Evolutionary conservation across 805 yeast species (phyloP).

Genomic region (Metschnikowia hibisci): DNA sequence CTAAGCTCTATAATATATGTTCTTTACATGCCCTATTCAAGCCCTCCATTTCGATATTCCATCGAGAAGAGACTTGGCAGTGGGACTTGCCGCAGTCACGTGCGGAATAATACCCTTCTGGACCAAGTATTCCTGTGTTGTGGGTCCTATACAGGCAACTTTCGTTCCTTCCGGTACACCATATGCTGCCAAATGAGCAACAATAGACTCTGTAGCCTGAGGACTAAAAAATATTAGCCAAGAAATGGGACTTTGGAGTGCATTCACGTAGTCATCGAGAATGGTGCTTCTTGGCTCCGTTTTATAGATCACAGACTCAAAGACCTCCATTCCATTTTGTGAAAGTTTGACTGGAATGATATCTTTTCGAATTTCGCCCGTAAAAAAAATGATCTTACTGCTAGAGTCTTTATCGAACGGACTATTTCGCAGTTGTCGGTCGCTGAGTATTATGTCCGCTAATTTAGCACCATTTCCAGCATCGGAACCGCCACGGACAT

Average conservation of each 20-base stretch:
- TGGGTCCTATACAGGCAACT: slow-evolving; percentile 89
- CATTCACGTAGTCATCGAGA: slow-evolving; percentile 30
- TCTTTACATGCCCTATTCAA: neutral
- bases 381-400: slow-evolving; percentile 57
- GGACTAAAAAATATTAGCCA: slow-evolving; percentile 93
- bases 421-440: slow-evolving; percentile 20
- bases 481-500: slow-evolving; percentile 64
- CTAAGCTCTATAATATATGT: neutral
- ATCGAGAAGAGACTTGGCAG: slow-evolving; percentile 53
- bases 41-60: slow-evolving; percentile 24
- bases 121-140: slow-evolving; percentile 64
- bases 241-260: slow-evolving; percentile 11
- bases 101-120: slow-evolving; percentile 52
- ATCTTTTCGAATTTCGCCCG: slow-evolving; percentile 83
- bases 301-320: slow-evolving; percentile 65
- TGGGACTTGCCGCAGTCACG: slow-evolving; percentile 70
- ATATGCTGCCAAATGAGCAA: slow-evolving; percentile 33
- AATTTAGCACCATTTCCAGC: slow-evolving; percentile 81
- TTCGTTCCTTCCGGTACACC: slow-evolving; percentile 23
- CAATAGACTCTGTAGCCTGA: slow-evolving; percentile 71
- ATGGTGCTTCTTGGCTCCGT: slow-evolving; percentile 54
- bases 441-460: slow-evolving; percentile 55
- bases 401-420: neutral
- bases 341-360: slow-evolving; percentile 64
- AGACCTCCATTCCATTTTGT: slow-evolving; percentile 40